Base-by-base conservation (phyloP, 352 stramenopile species). In the Globisporangium solare region DNA sequence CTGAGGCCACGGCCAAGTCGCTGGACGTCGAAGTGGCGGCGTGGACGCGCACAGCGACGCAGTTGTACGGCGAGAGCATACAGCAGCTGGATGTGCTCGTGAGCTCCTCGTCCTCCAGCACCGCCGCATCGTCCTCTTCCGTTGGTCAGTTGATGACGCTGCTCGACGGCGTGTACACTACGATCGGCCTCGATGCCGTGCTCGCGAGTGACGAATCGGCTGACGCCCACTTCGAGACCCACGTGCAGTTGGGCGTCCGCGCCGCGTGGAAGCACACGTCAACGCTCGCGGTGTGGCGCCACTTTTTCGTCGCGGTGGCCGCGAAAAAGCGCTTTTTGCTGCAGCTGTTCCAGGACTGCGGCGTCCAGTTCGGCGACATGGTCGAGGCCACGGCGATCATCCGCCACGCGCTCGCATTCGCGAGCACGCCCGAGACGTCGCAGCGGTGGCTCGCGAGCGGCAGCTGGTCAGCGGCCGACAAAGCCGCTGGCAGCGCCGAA, bases 311-410 rank as follows among this genome's bases (percentile, higher is more conserved):
- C 15, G 59, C 68, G 48, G 70, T 71, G 8, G 32, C 57, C 1
- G 75, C 88, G 49, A 92, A 92, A 60, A 88, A 86, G 46, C 49
- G 67, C 17, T 89, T 89, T 56, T 51, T 92, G 49, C 56, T 88
- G 46, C 68, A 87, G 32, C 60, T 92, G 27, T 88, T 92, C 55
- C 68, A 83, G 48, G 77, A 89, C 49, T 79, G 82, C 32, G 67
- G 59, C 12, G 76, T 92, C 18, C 82, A 88, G 57, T 89, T 83
- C 21, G 77, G 82, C 20, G 74, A 89, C 47, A 76, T 89, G 64
- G 24, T 55, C 12, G 73, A 88, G 15, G 74, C 75, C 1, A 79
- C 74, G 4, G 63, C 74, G 7, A 74, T 92, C 13, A 79, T 92
- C 41, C 66, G 74, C 32, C 68, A 77, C 35, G 68, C 74, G 45